These are phyloP conservation scores for Ogataea pilisensis DNA, from an alignment of 805 yeast genomes.

Conservation along the genomic window DNA sequence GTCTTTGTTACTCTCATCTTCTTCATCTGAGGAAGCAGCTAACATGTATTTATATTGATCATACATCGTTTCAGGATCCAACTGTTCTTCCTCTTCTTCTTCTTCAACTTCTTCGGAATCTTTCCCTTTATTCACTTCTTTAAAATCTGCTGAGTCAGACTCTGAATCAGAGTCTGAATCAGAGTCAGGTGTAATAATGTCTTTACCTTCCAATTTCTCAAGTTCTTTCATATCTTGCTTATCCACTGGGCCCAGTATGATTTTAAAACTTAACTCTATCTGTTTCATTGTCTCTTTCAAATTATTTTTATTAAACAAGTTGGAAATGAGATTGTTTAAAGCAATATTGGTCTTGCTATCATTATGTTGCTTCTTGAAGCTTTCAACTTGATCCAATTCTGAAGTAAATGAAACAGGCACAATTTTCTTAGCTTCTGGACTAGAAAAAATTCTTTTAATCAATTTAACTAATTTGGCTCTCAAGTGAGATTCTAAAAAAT, in stretches of 20 bases:
- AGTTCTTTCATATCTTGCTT: constrained; percentile 18
- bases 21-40: constrained; percentile 43
- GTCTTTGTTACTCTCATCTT: constrained; percentile 28
- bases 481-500: constrained; percentile 16
- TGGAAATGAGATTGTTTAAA: constrained; percentile 45
- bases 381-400: constrained; percentile 23
- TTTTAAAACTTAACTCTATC: constrained; percentile 23
- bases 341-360: constrained; percentile 35
- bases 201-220: constrained; percentile 16
- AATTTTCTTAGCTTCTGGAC: constrained; percentile 8
- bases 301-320: constrained; percentile 40
- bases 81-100: constrained; percentile 12
- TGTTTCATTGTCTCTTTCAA: constrained; percentile 31
- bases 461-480: constrained; percentile 21
- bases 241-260: constrained; percentile 27
- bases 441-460: constrained; percentile 20
- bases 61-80: constrained; percentile 19
- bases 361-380: constrained; percentile 35
- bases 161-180: constrained; percentile 17
- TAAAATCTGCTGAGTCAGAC: no score
- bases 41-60: constrained; percentile 30
- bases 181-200: constrained; percentile 17
- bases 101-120: constrained; percentile 17
- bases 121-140: no score
- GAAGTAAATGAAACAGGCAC: constrained; percentile 28